Evolutionary conservation across 305 asterid species (phyloP).

Genomic region (Stenogyne calaminthoides): DNA sequence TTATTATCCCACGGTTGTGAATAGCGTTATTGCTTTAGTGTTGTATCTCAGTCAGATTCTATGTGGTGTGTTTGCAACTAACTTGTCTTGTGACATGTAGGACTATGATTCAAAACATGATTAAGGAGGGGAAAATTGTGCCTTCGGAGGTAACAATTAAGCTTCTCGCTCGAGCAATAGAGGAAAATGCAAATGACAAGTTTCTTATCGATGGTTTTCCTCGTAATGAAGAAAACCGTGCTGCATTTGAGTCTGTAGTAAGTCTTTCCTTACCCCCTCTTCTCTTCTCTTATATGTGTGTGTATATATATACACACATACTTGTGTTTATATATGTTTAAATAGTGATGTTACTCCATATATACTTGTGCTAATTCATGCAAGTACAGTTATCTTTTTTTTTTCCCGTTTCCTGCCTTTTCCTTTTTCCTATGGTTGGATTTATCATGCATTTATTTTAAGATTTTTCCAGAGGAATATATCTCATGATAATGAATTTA

Average conservation of each 20-base stretch:
- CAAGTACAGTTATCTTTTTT: too few species aligned
- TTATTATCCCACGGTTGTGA: background rate
- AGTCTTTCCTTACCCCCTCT: conserved; percentile 30
- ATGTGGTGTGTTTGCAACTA: background rate
- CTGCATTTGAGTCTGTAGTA: conserved; percentile 86
- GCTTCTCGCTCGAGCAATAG: conserved; percentile 84
- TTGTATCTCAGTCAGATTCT: background rate
- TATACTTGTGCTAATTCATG: background rate
- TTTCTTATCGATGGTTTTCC: conserved; percentile 97
- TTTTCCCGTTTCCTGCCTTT: too few species aligned
- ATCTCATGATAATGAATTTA: background rate
- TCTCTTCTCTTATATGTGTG: background rate
- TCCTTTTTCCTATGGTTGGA: too few species aligned
- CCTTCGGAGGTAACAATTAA: conserved; percentile 91
- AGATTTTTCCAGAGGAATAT: background rate
- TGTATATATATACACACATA: too few species aligned
- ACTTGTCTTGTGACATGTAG: conserved; percentile 40
- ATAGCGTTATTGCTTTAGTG: background rate
- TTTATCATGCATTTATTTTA: background rate
- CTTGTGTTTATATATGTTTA: background rate
- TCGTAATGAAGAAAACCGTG: conserved; percentile 97
- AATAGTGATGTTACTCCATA: background rate
- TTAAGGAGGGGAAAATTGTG: conserved; percentile 93
- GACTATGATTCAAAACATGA: conserved; percentile 94
- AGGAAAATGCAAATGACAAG: conserved; percentile 75